These are phyloP conservation scores for Pleomassaria siparia DNA, from an alignment of 2,329 filamentous ascomycete genomes.

Conservation along the genomic window DNA sequence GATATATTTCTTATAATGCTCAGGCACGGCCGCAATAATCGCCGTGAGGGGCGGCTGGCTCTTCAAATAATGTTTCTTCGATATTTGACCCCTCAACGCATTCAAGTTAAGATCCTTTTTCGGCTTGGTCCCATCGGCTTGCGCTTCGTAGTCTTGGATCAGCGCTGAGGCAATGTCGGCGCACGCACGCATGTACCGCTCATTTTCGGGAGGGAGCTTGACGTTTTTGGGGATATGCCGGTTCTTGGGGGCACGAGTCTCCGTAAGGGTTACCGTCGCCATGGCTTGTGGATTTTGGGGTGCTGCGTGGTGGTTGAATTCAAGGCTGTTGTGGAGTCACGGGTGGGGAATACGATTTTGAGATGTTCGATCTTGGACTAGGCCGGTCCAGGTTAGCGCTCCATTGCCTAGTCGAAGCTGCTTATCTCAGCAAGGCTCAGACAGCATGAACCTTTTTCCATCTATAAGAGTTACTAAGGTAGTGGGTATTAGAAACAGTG, in stretches of 20 bases:
- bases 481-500: no score
- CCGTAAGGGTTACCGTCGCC: constrained; percentile 64
- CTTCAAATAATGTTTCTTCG: constrained; percentile 89
- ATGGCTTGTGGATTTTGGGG: constrained; percentile 42
- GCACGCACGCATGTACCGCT: constrained; percentile 90
- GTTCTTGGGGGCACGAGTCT: constrained; percentile 49
- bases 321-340: constrained; percentile 29
- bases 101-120: constrained; percentile 93
- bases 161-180: constrained; percentile 92
- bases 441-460: no score
- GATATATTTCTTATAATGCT: constrained; percentile 99
- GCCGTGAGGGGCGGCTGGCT: constrained; percentile 90
- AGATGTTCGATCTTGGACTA: neutral
- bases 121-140: constrained; percentile 70
- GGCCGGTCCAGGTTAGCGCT: no score
- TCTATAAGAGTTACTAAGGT: no score
- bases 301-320: constrained; percentile 12
- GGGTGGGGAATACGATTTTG: constrained; percentile 22
- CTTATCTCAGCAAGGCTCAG: no score
- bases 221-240: constrained; percentile 66
- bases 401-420: no score
- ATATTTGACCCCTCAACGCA: constrained; percentile 77
- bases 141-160: constrained; percentile 89
- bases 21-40: constrained; percentile 97
- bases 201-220: constrained; percentile 86